These are phyloP conservation scores for Chalciporus piperatoides DNA, from an alignment of 1,284 basidiomycete genomes.

Conservation along the genomic window DNA sequence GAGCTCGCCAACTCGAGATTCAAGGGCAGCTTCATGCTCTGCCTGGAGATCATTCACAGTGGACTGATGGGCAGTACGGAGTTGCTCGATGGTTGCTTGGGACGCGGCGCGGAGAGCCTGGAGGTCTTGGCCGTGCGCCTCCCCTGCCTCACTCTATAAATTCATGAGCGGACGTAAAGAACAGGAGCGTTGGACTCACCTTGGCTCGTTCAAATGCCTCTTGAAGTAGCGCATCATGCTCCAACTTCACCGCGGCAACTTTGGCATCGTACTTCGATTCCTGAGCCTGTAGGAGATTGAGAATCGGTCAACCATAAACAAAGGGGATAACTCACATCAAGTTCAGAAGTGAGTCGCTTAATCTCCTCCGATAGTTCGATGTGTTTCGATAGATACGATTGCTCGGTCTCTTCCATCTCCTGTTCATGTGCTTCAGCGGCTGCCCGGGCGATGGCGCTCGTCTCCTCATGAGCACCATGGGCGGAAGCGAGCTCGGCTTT, in stretches of 20 bases:
- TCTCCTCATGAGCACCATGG: conserved; percentile 45
- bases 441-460: conserved; percentile 41
- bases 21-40: conserved; percentile 57
- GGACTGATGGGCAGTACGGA: conserved; percentile 57
- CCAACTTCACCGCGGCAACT: conserved; percentile 62
- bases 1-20: conserved; percentile 51
- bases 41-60: conserved; percentile 57
- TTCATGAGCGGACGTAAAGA: conserved; percentile 5
- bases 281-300: conserved; percentile 48
- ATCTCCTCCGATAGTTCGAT: conserved; percentile 59
- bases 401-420: conserved; percentile 50
- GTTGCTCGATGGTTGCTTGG: conserved; percentile 61
- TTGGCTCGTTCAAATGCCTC: conserved; percentile 75
- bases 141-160: conserved; percentile 60
- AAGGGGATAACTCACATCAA: conserved; percentile 47
- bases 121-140: conserved; percentile 65
- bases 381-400: conserved; percentile 44
- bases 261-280: conserved; percentile 64
- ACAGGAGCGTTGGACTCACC: conserved; percentile 38
- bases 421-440: conserved; percentile 45
- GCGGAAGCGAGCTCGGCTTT: conserved; percentile 46
- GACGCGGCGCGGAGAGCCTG: conserved; percentile 65
- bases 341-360: conserved; percentile 51
- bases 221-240: conserved; percentile 61
- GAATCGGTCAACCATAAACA: neutral